Evolutionary conservation across 768 basidiomycete species (phyloP).

Genomic region (Rickenella mellea): DNA sequence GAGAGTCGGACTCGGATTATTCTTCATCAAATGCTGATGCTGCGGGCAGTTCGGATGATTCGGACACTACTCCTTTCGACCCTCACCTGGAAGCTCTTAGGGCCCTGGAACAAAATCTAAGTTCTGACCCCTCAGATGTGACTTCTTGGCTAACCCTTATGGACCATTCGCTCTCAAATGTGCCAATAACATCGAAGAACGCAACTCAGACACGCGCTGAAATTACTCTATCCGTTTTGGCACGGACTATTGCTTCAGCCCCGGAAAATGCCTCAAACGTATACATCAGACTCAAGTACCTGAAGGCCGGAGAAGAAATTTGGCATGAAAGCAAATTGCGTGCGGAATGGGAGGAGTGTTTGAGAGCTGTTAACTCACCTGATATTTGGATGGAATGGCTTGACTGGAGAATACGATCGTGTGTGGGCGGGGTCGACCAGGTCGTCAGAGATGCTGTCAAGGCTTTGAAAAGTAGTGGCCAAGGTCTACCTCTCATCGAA

Average conservation of each 20-base stretch:
- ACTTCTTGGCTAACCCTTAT: constrained; percentile 57
- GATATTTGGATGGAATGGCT: constrained; percentile 76
- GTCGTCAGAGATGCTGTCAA: constrained; percentile 43
- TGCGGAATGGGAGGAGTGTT: constrained; percentile 63
- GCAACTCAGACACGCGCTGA: constrained; percentile 60
- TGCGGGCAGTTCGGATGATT: constrained; percentile 19
- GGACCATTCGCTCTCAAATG: constrained; percentile 49
- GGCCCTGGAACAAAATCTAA: constrained; percentile 45
- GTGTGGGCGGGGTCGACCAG: constrained; percentile 37
- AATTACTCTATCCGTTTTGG: constrained; percentile 56
- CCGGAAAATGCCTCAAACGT: constrained; percentile 40
- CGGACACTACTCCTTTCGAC: constrained; percentile 13
- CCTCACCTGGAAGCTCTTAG: constrained; percentile 53
- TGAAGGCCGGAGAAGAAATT: constrained; percentile 64
- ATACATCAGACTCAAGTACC: constrained; percentile 48
- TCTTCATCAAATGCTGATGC: constrained; percentile 26
- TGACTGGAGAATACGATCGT: constrained; percentile 57
- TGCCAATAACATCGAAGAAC: constrained; percentile 60
- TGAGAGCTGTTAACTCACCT: constrained; percentile 37
- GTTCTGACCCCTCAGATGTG: constrained; percentile 39
- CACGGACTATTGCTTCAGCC: constrained; percentile 52
- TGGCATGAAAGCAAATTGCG: constrained; percentile 49
- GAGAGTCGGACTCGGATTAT: constrained; percentile 19
- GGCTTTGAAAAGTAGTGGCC: constrained; percentile 31
- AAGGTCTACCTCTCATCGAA: constrained; percentile 20